phyloP scores from a whole-genome alignment of 208 protist species.

The Trypanosomatidae sp. region DNA sequence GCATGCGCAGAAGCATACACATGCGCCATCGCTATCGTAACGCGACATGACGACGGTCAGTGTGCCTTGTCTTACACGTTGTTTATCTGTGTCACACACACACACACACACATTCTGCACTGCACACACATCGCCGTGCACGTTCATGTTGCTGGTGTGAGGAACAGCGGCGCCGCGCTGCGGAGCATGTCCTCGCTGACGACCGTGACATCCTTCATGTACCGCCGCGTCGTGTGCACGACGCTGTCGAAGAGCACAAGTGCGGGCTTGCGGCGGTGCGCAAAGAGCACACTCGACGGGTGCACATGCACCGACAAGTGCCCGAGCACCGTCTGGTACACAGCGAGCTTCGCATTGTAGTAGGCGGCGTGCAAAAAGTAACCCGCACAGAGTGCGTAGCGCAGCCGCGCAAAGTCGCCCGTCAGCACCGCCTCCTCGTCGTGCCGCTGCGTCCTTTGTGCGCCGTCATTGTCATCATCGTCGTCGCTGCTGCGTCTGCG shows the following conservation, averaged over 20 bases:
- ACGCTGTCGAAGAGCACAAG: slow-evolving; percentile 83
- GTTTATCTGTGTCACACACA: too few relatives aligned
- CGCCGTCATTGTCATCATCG: not conserved
- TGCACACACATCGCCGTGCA: too few relatives aligned
- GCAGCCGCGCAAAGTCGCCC: slow-evolving; percentile 58
- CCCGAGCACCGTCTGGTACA: slow-evolving; percentile 74
- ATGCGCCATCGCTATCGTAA: too few relatives aligned
- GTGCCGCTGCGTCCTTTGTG: not conserved
- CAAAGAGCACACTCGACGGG: slow-evolving; percentile 80
- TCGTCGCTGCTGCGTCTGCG: not conserved
- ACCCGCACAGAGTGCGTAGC: slow-evolving; percentile 73
- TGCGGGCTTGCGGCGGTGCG: slow-evolving; percentile 60
- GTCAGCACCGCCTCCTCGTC: not conserved
- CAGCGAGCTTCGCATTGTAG: slow-evolving; percentile 72
- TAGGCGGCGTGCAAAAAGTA: slow-evolving; percentile 83
- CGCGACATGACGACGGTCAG: too few relatives aligned
- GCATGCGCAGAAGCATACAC: too few relatives aligned
- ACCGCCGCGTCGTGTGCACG: slow-evolving; percentile 79
- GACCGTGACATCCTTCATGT: slow-evolving; percentile 85
- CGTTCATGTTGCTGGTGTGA: too few relatives aligned
- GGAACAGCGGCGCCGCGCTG: slow-evolving; percentile 54
- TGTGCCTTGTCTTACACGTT: too few relatives aligned
- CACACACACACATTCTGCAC: too few relatives aligned
- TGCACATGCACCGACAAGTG: slow-evolving; percentile 77
- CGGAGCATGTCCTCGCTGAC: slow-evolving; percentile 83